phyloP scores from a whole-genome alignment of 2,329 filamentous ascomycete genomes.

The Helminthosporium solani region DNA sequence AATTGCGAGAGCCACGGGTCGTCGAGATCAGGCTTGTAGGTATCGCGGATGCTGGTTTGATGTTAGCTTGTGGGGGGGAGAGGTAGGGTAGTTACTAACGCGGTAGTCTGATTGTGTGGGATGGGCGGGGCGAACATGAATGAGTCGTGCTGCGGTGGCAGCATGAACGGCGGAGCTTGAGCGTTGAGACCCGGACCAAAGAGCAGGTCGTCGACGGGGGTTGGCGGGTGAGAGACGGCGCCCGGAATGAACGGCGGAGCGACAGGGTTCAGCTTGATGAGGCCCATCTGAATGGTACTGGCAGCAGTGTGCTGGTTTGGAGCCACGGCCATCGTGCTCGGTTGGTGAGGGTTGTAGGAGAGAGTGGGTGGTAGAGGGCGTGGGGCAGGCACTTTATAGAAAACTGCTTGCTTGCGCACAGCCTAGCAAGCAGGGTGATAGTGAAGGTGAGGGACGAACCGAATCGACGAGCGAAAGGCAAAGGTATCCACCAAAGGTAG shows the following conservation, averaged over 20 bases:
- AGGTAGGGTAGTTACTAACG: not conserved
- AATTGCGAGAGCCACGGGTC: not conserved
- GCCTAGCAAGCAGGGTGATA: too few relatives aligned
- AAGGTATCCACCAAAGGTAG: too few relatives aligned
- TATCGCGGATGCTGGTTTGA: not conserved
- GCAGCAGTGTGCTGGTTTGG: not conserved
- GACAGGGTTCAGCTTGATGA: constrained; percentile 2
- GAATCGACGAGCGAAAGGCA: too few relatives aligned
- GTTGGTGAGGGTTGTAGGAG: not conserved
- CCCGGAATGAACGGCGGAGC: constrained; percentile 8
- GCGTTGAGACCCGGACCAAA: not conserved
- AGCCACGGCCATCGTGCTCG: not conserved
- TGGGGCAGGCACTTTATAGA: too few relatives aligned
- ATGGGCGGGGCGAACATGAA: not conserved
- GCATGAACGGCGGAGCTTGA: not conserved
- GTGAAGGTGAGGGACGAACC: too few relatives aligned
- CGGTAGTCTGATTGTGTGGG: not conserved
- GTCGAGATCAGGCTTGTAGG: not conserved
- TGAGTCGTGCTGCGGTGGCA: not conserved
- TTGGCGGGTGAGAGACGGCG: not conserved
- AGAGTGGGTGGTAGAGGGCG: not conserved
- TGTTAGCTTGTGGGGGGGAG: not conserved
- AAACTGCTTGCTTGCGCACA: too few relatives aligned
- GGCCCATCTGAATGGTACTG: not conserved
- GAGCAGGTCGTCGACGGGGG: not conserved